Percentiles rank a stretch among this genome's conserved stretches.
Conservation (phyloP, 2,329 filamentous ascomycete genomes). For the Didymella keratinophila region DNA sequence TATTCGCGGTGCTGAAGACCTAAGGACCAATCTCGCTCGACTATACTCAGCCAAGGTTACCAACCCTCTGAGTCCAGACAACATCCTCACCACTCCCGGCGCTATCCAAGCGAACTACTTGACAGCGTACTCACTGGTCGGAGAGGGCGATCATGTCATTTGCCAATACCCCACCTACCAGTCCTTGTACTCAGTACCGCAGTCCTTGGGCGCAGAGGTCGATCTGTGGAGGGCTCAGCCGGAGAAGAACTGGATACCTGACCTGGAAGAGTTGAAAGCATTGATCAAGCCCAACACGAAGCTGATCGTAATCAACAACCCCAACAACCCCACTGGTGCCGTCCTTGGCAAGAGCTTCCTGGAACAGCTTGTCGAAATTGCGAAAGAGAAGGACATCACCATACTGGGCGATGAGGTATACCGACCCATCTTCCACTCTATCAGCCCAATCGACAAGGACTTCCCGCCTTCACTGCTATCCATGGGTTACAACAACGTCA, state of each 20-base stretch:
- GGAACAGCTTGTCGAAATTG: slow-evolving; percentile 68
- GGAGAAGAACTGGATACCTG: slow-evolving; percentile 70
- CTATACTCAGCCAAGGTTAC: slow-evolving; percentile 67
- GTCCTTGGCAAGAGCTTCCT: slow-evolving; percentile 70
- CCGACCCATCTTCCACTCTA: slow-evolving; percentile 79
- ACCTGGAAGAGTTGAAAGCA: slow-evolving; percentile 69
- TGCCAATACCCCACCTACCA: slow-evolving; percentile 87
- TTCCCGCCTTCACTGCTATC: slow-evolving; percentile 74
- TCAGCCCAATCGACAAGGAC: slow-evolving; percentile 60
- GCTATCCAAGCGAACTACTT: slow-evolving; percentile 87
- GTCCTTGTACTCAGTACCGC: slow-evolving; percentile 79
- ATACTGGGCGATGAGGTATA: slow-evolving; percentile 85
- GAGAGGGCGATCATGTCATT: slow-evolving; percentile 80
- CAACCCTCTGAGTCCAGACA: slow-evolving; percentile 62
- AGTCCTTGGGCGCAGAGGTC: slow-evolving; percentile 77
- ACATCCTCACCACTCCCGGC: slow-evolving; percentile 78
- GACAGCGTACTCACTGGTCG: slow-evolving; percentile 75
- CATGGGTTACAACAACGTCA: slow-evolving; percentile 73
- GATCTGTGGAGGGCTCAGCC: slow-evolving; percentile 75
- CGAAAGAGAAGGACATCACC: slow-evolving; percentile 67
- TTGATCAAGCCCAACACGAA: slow-evolving; percentile 75
- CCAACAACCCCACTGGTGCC: slow-evolving; percentile 83
- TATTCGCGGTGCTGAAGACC: slow-evolving; percentile 70
- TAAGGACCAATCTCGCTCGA: slow-evolving; percentile 70
- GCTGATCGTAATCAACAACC: slow-evolving; percentile 75